A percentile compares a stretch with the other conserved stretches of the same genome.
These are phyloP conservation scores for Suillus subaureus DNA, from an alignment of 768 basidiomycete genomes.

Conservation along the genomic window DNA sequence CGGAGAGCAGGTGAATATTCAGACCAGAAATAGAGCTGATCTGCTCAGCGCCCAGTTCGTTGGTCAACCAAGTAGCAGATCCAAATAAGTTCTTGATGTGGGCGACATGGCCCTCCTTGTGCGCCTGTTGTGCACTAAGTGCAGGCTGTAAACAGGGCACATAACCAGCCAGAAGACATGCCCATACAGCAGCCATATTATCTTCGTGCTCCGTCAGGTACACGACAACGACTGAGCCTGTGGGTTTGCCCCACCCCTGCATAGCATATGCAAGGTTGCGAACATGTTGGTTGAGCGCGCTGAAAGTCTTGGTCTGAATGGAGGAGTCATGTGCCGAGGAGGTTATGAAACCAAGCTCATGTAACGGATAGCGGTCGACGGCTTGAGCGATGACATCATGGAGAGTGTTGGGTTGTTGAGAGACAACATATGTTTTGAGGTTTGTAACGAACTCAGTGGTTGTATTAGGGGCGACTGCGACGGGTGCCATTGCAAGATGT, in stretches of 20 bases:
- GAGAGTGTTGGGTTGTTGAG: no score
- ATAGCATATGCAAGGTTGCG: conserved; percentile 25
- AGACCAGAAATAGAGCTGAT: conserved; percentile 24
- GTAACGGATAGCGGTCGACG: no score
- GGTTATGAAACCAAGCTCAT: no score
- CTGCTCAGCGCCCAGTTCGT: conserved; percentile 29
- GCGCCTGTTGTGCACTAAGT: conserved; percentile 34
- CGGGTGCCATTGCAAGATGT: no score
- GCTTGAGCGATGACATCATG: no score
- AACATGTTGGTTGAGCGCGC: conserved; percentile 18
- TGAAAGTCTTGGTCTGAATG: no score
- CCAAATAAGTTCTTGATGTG: conserved; percentile 32
- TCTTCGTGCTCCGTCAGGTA: conserved; percentile 37
- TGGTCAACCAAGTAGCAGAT: conserved; percentile 34
- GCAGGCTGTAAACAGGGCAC: conserved; percentile 37
- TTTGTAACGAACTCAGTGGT: no score
- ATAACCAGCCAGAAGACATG: conserved; percentile 31
- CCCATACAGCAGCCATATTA: conserved; percentile 36
- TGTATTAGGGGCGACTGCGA: no score
- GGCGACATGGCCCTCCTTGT: conserved; percentile 30
- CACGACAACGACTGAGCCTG: conserved; percentile 28
- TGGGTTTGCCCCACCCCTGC: conserved; percentile 25
- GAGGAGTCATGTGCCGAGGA: conserved; percentile 5
- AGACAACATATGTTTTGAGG: no score
- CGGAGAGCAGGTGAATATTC: conserved; percentile 27